phyloP scores from a whole-genome alignment of 2,329 filamentous ascomycete species.

The Colletotrichum sp. region DNA sequence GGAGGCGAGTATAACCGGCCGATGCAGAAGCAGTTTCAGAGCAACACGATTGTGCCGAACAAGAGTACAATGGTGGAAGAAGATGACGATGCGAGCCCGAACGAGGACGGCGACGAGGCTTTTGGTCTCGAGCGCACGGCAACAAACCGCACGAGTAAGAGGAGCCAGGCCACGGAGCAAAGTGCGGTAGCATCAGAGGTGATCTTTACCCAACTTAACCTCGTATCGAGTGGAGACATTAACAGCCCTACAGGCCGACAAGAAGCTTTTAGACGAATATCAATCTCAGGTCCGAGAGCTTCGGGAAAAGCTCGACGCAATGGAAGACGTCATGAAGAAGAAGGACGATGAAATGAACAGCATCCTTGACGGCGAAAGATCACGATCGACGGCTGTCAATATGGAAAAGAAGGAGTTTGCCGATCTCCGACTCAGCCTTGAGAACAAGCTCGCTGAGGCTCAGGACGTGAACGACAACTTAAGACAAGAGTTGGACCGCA shows the following conservation, averaged over 20 bases:
- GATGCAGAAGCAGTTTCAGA: slow-evolving; percentile 87
- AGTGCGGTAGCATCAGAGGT: slow-evolving; percentile 45
- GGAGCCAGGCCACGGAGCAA: slow-evolving; percentile 33
- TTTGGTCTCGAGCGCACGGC: slow-evolving; percentile 60
- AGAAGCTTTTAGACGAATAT: slow-evolving; percentile 78
- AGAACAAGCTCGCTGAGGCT: slow-evolving; percentile 75
- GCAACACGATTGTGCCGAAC: slow-evolving; percentile 95
- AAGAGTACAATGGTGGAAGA: slow-evolving; percentile 98
- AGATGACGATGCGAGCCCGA: slow-evolving; percentile 73
- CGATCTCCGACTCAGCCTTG: slow-evolving; percentile 68
- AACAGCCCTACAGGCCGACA: slow-evolving; percentile 57
- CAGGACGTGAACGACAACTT: slow-evolving; percentile 81
- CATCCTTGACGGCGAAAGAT: slow-evolving; percentile 64
- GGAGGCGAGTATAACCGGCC: slow-evolving; percentile 76
- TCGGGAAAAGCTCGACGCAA: slow-evolving; percentile 71
- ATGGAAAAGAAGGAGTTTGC: slow-evolving; percentile 75
- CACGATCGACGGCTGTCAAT: slow-evolving; percentile 53
- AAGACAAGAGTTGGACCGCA: slow-evolving; percentile 76
- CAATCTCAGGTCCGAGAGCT: slow-evolving; percentile 78
- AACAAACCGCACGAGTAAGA: slow-evolving; percentile 23
- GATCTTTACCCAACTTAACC: slow-evolving; percentile 7
- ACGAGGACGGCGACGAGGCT: slow-evolving; percentile 65
- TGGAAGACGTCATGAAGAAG: slow-evolving; percentile 72
- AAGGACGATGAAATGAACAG: slow-evolving; percentile 74
- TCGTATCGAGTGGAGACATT: slow-evolving; percentile 18